Base-by-base conservation (phyloP, 805 yeast species). In the Sugiyamaella lignohabitans region DNA sequence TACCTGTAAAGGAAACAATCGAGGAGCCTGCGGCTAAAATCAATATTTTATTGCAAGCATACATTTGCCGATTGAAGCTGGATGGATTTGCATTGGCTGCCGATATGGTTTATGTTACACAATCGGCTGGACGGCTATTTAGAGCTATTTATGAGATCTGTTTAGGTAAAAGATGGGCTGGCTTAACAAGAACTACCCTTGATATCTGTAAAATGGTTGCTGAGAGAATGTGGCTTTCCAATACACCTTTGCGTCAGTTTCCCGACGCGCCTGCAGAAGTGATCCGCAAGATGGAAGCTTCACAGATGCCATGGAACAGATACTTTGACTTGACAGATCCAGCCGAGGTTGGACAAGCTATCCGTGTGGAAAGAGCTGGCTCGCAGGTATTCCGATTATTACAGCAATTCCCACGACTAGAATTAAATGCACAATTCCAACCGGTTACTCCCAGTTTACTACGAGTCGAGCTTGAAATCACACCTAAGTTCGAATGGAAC, bases 21-120 rank as follows among this genome's bases (percentile, higher is more conserved):
- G 79, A 74, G 39, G 91, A 87, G 49, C 81, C 89, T 0, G 61
- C 78, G 16, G 84, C 95, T 0, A 93, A 93, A 61, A 76, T 86
- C 18, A 87, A 82, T 54, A 78, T 87, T 5, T 64, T 93, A 32
- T 66, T 93, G 10, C 98, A 93, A 59, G 77, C 96, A 0, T 87
- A 85, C 57, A 85, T 93, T n/a, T 84, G 96, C 1, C 66, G 81
- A 32, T 67, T 89, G 20, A 68, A 71, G 6, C 68, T 93, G 16
- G 93, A 84, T 0, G 98, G 98, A 0, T 86, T 87, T 67, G 96
- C 97, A 0, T 66, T 94, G 50, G 79, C 84, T 74, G 80, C 96
- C 0, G 99, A 93, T 68, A 87, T 89, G 96, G 73, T 87, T 2
- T 93, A 86, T 60, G 79, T 93, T 36, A 84, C 93, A 0, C 98